Evolutionary conservation across 2,329 filamentous ascomycete species (phyloP).

Genomic region (Aspergillus vadensis): DNA sequence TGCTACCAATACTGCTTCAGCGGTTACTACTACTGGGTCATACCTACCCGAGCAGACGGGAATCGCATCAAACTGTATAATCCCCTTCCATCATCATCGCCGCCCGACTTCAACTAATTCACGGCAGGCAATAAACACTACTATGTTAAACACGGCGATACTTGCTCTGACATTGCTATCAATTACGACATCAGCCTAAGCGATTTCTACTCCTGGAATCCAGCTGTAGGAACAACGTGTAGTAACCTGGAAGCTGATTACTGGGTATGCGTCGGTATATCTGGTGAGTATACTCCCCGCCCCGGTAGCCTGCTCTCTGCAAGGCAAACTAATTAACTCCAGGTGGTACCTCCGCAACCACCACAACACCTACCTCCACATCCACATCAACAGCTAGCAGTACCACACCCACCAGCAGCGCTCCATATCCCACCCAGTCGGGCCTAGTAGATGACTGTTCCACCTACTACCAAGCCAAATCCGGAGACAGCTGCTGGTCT

Average conservation of each 20-base stretch:
- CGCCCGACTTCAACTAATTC: background rate
- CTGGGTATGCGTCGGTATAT: conserved; percentile 1
- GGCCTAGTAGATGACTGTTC: conserved; percentile 17
- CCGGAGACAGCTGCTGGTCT: conserved; percentile 18
- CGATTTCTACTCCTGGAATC: conserved; percentile 12
- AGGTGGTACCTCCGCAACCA: background rate
- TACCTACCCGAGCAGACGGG: background rate
- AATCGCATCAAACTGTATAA: background rate
- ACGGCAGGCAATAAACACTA: background rate
- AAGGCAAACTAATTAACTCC: background rate
- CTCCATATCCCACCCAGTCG: conserved; percentile 19
- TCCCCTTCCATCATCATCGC: too few relatives aligned
- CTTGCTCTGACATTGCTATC: conserved; percentile 3
- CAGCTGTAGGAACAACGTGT: conserved; percentile 7
- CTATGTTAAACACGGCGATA: conserved; percentile 6
- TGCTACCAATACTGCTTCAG: background rate
- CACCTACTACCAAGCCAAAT: conserved; percentile 19
- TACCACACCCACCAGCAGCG: conserved; percentile 6
- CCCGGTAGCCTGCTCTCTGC: fast-evolving
- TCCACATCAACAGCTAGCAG: conserved; percentile 1
- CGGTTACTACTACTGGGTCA: background rate
- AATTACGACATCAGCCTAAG: background rate
- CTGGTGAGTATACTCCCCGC: background rate
- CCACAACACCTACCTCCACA: background rate
- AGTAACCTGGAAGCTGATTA: background rate